Base-by-base conservation (phyloP, 202 grass and related monocot genomes). In the Elaeis oleifera region DNA sequence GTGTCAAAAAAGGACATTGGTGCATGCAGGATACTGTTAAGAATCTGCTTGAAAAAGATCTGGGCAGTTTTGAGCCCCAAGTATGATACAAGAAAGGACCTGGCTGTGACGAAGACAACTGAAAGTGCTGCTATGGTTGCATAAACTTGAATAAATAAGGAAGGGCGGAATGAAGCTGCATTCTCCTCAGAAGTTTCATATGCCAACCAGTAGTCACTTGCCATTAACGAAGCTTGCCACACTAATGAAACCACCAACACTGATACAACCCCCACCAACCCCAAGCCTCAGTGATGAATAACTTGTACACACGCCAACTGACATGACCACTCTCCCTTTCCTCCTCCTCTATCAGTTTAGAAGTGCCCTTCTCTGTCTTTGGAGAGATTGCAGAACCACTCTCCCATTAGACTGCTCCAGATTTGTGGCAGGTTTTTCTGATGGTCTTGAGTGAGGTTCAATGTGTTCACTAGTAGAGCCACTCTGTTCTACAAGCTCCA, bases 1-100 rank as follows among this genome's bases (percentile, higher is more conserved):
- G 88, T 99, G 81, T 99, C 94, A 51, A 99, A 97, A 68, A 97
- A 99, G 5, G 94, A 84, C 94, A 99, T 99, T 25, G 94, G 94
- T 1, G 94, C 88, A 76, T 99, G 94, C 20, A 97, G 71, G 70
- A 97, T 97, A 76, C 88, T 92, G 29, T 86, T 56, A 59, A 97
- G 81, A 59, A 97, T 85, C 72, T 97, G 80, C 76, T 65, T 80
- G 77, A 97, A 97, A 73, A 97, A 97, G 9, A 15, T 54, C 14
- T 92, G 83, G 22, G 94, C 94, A 0, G 94, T 94, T 27, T 76
- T 68, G 5, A 99, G 94, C 14, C 94, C 88, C 66, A 92, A 59
- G 80, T 76, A 56, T 0, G 88, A 82, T 5, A 99, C 80, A 53
- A 92, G 77, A 69, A 92, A 76, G 7, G 88, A 50, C 14, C 94